phyloP scores from a whole-genome alignment of 1,284 basidiomycete genomes.

The Apiotrichum porosum region DNA sequence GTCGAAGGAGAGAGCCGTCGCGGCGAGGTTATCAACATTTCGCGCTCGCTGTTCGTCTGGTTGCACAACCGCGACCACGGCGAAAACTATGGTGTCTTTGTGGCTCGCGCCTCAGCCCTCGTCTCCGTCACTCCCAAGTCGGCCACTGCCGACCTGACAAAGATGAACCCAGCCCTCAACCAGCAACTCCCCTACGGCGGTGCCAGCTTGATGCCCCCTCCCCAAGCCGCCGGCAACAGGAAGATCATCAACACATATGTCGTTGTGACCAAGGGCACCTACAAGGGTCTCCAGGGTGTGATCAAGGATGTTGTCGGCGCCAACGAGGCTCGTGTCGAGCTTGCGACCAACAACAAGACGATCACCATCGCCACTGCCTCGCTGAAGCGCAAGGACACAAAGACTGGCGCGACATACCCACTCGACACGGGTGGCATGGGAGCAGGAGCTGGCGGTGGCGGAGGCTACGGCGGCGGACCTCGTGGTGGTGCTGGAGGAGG shows the following conservation, averaged over 20 bases:
- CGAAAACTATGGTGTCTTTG: conserved; percentile 92
- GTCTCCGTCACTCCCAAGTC: conserved; percentile 79
- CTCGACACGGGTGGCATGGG: conserved; percentile 28
- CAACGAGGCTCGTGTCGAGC: conserved; percentile 78
- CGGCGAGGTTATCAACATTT: conserved; percentile 89
- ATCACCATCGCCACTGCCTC: conserved; percentile 79
- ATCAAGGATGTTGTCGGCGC: conserved; percentile 91
- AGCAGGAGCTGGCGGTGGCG: conserved; percentile 1
- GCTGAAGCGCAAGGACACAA: conserved; percentile 65
- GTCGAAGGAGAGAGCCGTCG: conserved; percentile 83
- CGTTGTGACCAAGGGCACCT: conserved; percentile 76
- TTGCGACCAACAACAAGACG: conserved; percentile 84
- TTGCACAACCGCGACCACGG: conserved; percentile 83
- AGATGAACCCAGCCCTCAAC: conserved; percentile 81
- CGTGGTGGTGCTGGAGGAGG: conserved; percentile 8
- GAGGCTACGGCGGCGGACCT: conserved; percentile 17
- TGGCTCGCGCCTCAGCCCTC: conserved; percentile 66
- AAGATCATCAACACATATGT: conserved; percentile 76
- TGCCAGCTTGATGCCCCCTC: conserved; percentile 53
- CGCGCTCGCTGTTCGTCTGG: conserved; percentile 92
- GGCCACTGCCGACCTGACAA: conserved; percentile 70
- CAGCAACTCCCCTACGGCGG: conserved; percentile 49
- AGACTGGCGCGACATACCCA: conserved; percentile 50
- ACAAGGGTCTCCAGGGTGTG: conserved; percentile 86
- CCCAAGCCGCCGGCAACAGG: conserved; percentile 59